phyloP scores from a whole-genome alignment of 2,329 filamentous ascomycete genomes.

The Xylariales sp. region DNA sequence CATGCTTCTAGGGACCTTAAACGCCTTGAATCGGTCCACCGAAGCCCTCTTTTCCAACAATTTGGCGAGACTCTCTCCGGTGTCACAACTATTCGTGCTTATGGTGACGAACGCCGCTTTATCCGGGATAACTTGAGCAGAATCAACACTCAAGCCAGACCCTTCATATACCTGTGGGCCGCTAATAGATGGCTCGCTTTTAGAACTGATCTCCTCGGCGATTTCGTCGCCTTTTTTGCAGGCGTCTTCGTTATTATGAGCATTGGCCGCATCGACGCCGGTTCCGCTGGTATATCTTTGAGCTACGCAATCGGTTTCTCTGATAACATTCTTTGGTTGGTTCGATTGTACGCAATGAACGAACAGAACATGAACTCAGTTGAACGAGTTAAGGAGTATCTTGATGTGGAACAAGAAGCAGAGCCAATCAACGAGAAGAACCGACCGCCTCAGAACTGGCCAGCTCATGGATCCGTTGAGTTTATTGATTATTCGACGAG shows the following conservation, averaged over 20 bases:
- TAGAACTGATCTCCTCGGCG: conserved; percentile 84
- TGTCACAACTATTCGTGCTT: conserved; percentile 94
- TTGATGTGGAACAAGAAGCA: conserved; percentile 94
- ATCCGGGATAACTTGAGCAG: conserved; percentile 83
- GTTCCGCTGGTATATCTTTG: conserved; percentile 86
- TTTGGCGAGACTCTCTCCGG: conserved; percentile 94
- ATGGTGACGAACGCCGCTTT: conserved; percentile 90
- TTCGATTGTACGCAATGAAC: conserved; percentile 88
- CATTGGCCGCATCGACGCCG: conserved; percentile 79
- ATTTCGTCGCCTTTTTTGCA: conserved; percentile 88
- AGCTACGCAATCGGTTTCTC: conserved; percentile 97
- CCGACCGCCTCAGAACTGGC: conserved; percentile 78
- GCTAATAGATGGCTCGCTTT: conserved; percentile 96
- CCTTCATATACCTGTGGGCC: conserved; percentile 95
- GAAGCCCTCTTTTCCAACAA: conserved; percentile 94
- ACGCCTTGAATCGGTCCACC: conserved; percentile 86
- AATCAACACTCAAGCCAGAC: conserved; percentile 87
- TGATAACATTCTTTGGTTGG: conserved; percentile 94
- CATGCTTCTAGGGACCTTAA: conserved; percentile 93
- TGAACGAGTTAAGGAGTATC: conserved; percentile 94
- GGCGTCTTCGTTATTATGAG: conserved; percentile 86
- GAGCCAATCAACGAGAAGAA: conserved; percentile 71
- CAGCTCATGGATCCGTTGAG: conserved; percentile 76
- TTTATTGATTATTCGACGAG: conserved; percentile 87
- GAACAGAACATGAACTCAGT: conserved; percentile 99